A percentile compares a stretch with the other conserved stretches of the same genome.
These are phyloP conservation scores for Antrodiella citrinella DNA, from an alignment of 768 basidiomycete genomes.

Conservation along the genomic window DNA sequence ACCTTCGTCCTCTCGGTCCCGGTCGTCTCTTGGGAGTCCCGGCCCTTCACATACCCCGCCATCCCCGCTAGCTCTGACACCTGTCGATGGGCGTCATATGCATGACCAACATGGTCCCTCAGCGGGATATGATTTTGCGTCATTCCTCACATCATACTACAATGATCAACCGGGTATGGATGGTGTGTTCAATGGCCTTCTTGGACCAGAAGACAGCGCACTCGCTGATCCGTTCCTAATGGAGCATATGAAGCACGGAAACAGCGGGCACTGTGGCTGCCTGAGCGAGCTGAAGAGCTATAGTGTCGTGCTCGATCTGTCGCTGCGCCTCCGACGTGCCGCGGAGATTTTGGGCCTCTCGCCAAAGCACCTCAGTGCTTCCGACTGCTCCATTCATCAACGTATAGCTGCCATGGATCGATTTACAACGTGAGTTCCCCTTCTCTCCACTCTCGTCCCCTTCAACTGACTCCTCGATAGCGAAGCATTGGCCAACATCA, in stretches of 20 bases:
- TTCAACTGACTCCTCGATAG: slow-evolving; percentile 5
- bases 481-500: slow-evolving; percentile 10
- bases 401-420: slow-evolving; percentile 42
- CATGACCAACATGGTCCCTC: slow-evolving; percentile 7
- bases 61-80: slow-evolving; percentile 8
- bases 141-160: slow-evolving; percentile 15
- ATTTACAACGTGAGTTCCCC: slow-evolving; percentile 42
- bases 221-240: slow-evolving; percentile 2
- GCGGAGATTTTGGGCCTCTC: slow-evolving; percentile 45
- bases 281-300: slow-evolving; percentile 47
- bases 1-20: slow-evolving; percentile 6
- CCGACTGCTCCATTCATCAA: slow-evolving; percentile 31
- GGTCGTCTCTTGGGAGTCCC: background rate
- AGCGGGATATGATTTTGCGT: slow-evolving; percentile 16
- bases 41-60: background rate
- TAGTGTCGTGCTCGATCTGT: slow-evolving; percentile 56
- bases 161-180: slow-evolving; percentile 7
- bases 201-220: slow-evolving; percentile 5
- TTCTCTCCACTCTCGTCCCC: background rate
- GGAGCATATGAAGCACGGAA: slow-evolving; percentile 6
- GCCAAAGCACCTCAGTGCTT: slow-evolving; percentile 27
- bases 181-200: slow-evolving; percentile 17
- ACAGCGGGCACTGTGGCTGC: slow-evolving; percentile 46
- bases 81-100: slow-evolving; percentile 7
- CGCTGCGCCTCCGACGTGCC: slow-evolving; percentile 51